Percentiles rank a stretch among this genome's conserved stretches.
Evolutionary conservation across 176 grass and related monocot species (phyloP).

Genomic region (Triticum urartu): DNA sequence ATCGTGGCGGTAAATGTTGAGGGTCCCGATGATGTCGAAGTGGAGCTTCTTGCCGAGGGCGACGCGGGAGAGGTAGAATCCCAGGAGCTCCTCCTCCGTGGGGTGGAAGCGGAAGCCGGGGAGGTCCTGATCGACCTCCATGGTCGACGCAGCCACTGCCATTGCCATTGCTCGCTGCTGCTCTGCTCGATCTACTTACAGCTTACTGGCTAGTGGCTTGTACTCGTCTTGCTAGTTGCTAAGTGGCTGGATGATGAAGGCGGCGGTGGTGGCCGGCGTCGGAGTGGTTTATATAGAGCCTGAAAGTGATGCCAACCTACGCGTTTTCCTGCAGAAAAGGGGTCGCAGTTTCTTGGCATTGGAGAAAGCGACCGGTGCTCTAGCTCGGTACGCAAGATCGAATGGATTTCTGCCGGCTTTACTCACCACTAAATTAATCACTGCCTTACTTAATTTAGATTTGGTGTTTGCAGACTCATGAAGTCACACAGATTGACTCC

Average conservation of each 20-base stretch:
- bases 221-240: background rate
- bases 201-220: too few relatives aligned
- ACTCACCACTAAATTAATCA: background rate
- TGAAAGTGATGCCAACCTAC: background rate
- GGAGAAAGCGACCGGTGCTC: background rate
- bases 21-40: slow-evolving; percentile 76
- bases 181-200: background rate
- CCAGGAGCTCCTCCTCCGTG: slow-evolving; percentile 87
- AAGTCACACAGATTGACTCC: slow-evolving; percentile 21
- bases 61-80: slow-evolving; percentile 66
- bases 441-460: background rate
- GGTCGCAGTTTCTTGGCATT: background rate
- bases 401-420: background rate
- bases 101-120: slow-evolving; percentile 92
- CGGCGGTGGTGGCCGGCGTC: background rate
- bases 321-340: slow-evolving; percentile 31
- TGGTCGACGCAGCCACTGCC: slow-evolving; percentile 18
- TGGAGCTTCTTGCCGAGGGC: slow-evolving; percentile 62
- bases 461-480: slow-evolving; percentile 4
- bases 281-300: slow-evolving; percentile 15
- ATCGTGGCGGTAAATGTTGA: slow-evolving; percentile 84
- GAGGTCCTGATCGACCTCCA: slow-evolving; percentile 52
- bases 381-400: background rate
- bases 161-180: background rate
- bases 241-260: background rate